A percentile compares a stretch with the other conserved stretches of the same genome.
These are phyloP conservation scores for Cercophora scortea DNA, from an alignment of 495 filamentous ascomycete species.

Conservation along the genomic window DNA sequence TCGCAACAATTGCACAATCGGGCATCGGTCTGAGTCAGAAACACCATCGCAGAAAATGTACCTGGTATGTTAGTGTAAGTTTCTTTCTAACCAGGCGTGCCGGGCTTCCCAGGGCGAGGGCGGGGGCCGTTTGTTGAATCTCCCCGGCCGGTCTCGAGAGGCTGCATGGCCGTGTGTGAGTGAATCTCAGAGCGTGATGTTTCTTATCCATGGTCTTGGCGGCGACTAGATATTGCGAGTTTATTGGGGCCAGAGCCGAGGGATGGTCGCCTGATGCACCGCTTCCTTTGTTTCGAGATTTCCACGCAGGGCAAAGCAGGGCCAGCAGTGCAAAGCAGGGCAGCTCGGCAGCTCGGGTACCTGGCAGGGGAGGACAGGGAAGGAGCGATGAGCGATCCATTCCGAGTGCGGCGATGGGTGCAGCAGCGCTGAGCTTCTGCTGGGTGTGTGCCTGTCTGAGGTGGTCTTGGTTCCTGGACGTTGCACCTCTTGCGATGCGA, in stretches of 20 bases:
- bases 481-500: background rate
- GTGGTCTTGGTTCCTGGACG: background rate
- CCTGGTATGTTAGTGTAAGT: too few species aligned
- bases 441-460: slow-evolving; percentile 1
- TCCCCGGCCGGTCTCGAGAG: too few species aligned
- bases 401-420: too few species aligned
- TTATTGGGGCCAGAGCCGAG: background rate
- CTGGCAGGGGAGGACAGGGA: background rate
- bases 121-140: too few species aligned
- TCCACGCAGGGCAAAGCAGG: slow-evolving; percentile 1
- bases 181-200: background rate
- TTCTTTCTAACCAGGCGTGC: too few species aligned
- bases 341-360: slow-evolving; percentile 1
- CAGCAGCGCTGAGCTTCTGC: background rate
- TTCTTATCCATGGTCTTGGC: background rate
- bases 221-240: background rate
- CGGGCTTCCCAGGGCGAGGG: too few species aligned
- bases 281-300: slow-evolving; percentile 2
- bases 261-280: background rate
- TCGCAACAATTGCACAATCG: slow-evolving; percentile 16
- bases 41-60: background rate
- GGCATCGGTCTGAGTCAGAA: slow-evolving; percentile 12
- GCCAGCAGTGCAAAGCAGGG: too few species aligned
- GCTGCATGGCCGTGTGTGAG: too few species aligned
- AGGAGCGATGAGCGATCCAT: too few species aligned